Evolutionary conservation across 106 monocot genomes (phyloP), one percentile per base, ranked within the genome.

Genomic region (Vanilla planifolia): DNA sequence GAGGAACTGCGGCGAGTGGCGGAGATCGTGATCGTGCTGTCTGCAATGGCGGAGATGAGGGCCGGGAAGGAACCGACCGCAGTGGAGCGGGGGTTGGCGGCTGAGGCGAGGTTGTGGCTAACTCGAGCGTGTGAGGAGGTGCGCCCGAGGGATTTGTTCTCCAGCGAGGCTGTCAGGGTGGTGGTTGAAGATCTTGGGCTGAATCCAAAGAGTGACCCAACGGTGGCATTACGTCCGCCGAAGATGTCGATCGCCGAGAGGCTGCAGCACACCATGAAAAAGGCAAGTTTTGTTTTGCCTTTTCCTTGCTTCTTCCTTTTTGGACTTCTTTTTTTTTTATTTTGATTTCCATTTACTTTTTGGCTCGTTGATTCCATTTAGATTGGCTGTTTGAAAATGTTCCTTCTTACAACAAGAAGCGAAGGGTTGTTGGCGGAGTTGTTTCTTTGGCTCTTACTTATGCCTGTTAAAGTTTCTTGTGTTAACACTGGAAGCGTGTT

Each of bases 21-120:
- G 50, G 89, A 95, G 83, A 83, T 95, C 68, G 89, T 95, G 67
- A 83, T 95, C 78, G 86, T 95, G 21, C 76, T 95, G 46, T 80
- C 82, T 41, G 83, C 83, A 37, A 78, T 90, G 86, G 83, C 67
- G 61, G 75, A 78, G 78, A 84, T 95, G 73, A 59, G 89, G 16
- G 83, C 67, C 21, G 95, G 95, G 29, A 66, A 67, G 66, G 79
- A 81, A 9, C 86, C 89, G 46, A 81, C 78, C 28, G 68, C 56
- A 20, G 71, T 67, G 41, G 90, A 95, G 80, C 77, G 24, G 73
- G 74, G 72, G 23, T 70, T 95, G 51, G 78, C 61, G 42, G 83
- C 76, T 0, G 96, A 91, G 96, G 90, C 84, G 28, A 64, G 79
- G 69, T 74, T 71, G 79, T 64, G 50, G 60, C 59, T 98, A 21